A percentile compares a stretch with the other conserved stretches of the same genome.
phyloP scores from a whole-genome alignment of 441 rosid genomes.

The Erodium trifolium region DNA sequence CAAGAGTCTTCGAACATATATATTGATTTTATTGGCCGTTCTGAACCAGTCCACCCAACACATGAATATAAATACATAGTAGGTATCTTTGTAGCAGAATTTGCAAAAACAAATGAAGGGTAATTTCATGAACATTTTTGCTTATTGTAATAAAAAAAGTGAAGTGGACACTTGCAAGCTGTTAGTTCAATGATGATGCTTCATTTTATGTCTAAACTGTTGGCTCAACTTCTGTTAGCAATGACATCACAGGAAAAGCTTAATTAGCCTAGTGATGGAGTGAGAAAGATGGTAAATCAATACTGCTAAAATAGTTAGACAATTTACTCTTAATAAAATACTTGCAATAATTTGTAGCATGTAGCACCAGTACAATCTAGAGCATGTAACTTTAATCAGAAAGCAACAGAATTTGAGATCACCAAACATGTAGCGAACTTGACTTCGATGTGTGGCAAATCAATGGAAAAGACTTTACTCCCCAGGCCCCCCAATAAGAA shows the following conservation, averaged over 20 bases:
- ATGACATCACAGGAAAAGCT: constrained; percentile 34
- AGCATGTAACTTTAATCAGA: constrained; percentile 8
- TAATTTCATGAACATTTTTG: constrained; percentile 11
- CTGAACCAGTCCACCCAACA: constrained; percentile 8
- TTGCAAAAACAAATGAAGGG: constrained; percentile 5
- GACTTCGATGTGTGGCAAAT: constrained; percentile 1
- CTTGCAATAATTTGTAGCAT: constrained; percentile 4
- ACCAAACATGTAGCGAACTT: constrained; percentile 11
- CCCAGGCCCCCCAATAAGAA: neutral
- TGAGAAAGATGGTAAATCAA: neutral
- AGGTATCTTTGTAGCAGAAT: neutral
- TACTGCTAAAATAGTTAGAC: neutral
- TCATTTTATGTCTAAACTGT: constrained; percentile 21
- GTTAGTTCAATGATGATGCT: neutral
- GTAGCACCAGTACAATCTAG: neutral
- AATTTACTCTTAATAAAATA: neutral
- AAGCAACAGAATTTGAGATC: constrained; percentile 8
- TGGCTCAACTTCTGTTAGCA: constrained; percentile 30
- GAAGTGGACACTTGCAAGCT: neutral
- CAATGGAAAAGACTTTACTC: neutral
- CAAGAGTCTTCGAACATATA: neutral
- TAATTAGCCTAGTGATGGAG: constrained; percentile 4
- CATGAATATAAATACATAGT: neutral
- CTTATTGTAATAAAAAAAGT: neutral
- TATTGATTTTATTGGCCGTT: constrained; percentile 7